phyloP scores from a whole-genome alignment of 73 alveolate genomes.

The Breviolum minutum region DNA sequence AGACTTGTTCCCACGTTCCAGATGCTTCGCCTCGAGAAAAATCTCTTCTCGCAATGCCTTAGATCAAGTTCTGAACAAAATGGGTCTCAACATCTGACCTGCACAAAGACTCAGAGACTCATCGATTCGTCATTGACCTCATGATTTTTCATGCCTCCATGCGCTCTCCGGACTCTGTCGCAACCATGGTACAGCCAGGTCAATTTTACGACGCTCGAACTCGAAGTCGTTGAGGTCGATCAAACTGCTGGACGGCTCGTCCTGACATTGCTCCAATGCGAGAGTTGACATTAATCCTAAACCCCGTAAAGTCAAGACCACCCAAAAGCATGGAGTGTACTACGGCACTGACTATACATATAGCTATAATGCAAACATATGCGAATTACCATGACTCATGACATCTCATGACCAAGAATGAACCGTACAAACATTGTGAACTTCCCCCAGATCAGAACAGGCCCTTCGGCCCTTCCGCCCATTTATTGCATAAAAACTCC shows the following conservation, averaged over 20 bases:
- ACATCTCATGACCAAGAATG: too few relatives aligned
- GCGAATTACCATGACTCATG: not conserved
- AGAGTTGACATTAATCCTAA: too few relatives aligned
- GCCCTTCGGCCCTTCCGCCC: too few relatives aligned
- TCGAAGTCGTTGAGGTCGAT: constrained; percentile 87
- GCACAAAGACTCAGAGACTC: not conserved
- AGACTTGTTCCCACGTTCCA: not conserved
- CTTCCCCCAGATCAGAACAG: too few relatives aligned
- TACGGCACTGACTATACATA: not conserved
- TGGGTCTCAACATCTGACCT: not conserved
- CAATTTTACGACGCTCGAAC: constrained; percentile 82
- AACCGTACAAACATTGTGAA: too few relatives aligned
- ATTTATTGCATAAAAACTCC: too few relatives aligned
- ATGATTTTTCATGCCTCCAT: not conserved
- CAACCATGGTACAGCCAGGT: constrained; percentile 5
- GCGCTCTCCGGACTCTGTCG: not conserved
- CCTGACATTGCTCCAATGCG: not conserved
- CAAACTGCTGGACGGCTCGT: constrained; percentile 39
- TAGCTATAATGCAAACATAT: not conserved
- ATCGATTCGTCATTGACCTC: not conserved
- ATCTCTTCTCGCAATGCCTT: constrained; percentile 82
- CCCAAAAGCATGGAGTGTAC: too few relatives aligned
- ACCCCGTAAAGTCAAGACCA: too few relatives aligned
- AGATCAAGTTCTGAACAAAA: not conserved
- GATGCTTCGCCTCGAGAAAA: constrained; percentile 43